These are phyloP conservation scores for Leccinum sublutescens DNA, from an alignment of 768 basidiomycete species.

Conservation along the genomic window DNA sequence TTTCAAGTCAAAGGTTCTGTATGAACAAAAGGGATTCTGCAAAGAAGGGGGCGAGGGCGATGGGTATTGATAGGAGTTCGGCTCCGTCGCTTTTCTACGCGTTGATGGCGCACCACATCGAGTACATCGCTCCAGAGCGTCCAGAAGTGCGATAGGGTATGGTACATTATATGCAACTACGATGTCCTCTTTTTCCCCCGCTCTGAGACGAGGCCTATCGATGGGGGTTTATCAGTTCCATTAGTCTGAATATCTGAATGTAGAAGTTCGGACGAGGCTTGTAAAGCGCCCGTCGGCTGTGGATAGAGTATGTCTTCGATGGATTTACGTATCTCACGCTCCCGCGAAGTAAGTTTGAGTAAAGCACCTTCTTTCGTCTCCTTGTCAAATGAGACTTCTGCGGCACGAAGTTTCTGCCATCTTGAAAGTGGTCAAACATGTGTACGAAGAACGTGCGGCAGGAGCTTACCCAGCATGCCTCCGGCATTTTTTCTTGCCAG, in stretches of 20 bases:
- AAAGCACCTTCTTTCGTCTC: slow-evolving; percentile 71
- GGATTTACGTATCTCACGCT: slow-evolving; percentile 73
- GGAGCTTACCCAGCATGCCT: slow-evolving; percentile 67
- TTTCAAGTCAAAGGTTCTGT: slow-evolving; percentile 76
- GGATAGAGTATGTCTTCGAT: slow-evolving; percentile 73
- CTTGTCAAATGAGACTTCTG: slow-evolving; percentile 73
- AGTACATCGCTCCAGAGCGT: slow-evolving; percentile 12
- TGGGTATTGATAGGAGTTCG: slow-evolving; percentile 59
- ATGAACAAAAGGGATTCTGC: slow-evolving; percentile 84
- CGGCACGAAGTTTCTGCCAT: slow-evolving; percentile 76
- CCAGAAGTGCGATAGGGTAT: slow-evolving; percentile 24
- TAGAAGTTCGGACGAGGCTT: slow-evolving; percentile 32
- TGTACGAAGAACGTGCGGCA: neutral
- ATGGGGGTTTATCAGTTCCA: slow-evolving; percentile 40
- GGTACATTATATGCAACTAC: slow-evolving; percentile 21
- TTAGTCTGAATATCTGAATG: slow-evolving; percentile 41
- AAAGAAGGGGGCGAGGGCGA: slow-evolving; percentile 97
- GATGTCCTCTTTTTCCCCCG: slow-evolving; percentile 59
- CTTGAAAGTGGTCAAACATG: slow-evolving; percentile 35
- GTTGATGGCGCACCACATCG: slow-evolving; percentile 15
- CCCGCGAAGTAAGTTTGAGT: slow-evolving; percentile 63
- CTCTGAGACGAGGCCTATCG: slow-evolving; percentile 45
- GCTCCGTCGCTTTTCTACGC: slow-evolving; percentile 12
- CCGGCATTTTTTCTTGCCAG: slow-evolving; percentile 70
- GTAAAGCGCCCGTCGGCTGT: slow-evolving; percentile 37